These are phyloP conservation scores for Pythium vanterpoolii DNA, from an alignment of 352 stramenopile species.

Conservation along the genomic window DNA sequence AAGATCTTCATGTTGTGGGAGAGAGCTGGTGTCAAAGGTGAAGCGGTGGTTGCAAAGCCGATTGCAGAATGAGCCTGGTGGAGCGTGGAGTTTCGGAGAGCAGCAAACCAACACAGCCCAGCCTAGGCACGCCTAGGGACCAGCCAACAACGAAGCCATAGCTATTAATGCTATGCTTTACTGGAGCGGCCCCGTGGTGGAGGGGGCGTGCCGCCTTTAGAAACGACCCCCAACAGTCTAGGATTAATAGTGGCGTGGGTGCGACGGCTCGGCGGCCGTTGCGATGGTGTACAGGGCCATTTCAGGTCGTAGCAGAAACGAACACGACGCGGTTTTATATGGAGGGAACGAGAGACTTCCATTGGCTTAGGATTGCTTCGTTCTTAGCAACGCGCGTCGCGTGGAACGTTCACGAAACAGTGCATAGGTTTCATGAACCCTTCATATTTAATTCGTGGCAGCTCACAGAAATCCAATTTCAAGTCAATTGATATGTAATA, in stretches of 20 bases:
- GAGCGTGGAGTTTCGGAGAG: neutral
- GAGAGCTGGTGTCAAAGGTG: neutral
- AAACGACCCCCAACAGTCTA: neutral
- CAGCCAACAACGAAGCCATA: too few relatives aligned
- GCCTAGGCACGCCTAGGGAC: too few relatives aligned
- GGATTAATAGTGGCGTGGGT: too few relatives aligned
- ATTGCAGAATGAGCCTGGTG: conserved; percentile 10
- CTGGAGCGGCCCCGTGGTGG: neutral
- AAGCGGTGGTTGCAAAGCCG: neutral
- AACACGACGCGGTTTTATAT: neutral
- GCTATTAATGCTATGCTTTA: neutral
- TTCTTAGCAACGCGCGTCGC: neutral
- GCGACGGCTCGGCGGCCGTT: neutral
- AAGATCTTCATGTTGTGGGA: conserved; percentile 15
- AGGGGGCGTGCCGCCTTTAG: neutral
- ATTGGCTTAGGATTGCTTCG: neutral
- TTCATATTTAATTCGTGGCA: neutral
- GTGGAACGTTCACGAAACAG: neutral
- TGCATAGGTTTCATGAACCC: neutral
- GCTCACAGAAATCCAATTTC: neutral
- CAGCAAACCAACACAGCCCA: neutral
- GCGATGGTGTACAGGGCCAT: neutral
- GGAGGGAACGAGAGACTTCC: neutral
- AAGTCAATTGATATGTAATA: neutral
- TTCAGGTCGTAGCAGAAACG: neutral